Evolutionary conservation across 768 basidiomycete species (phyloP).

Genomic region (Cystobasidium onofrii): DNA sequence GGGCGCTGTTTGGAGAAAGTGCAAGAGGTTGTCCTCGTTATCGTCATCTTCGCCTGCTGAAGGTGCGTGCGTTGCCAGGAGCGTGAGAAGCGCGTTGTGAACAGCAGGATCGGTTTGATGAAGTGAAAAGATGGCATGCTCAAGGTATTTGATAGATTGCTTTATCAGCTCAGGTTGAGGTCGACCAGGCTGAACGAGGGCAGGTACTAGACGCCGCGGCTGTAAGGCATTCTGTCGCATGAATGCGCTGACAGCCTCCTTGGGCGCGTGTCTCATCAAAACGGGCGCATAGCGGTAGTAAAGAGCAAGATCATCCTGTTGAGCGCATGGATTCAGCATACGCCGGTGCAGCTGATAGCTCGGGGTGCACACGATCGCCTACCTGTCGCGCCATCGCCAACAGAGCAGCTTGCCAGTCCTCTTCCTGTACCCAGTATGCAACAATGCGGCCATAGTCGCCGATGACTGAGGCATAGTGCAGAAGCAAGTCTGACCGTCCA

Average conservation of each 20-base stretch:
- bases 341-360: not conserved
- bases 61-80: slow-evolving; percentile 55
- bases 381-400: slow-evolving; percentile 86
- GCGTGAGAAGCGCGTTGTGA: slow-evolving; percentile 86
- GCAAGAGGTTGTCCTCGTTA: slow-evolving; percentile 45
- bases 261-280: slow-evolving; percentile 74
- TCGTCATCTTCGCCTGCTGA: slow-evolving; percentile 40
- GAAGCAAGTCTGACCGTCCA: slow-evolving; percentile 82
- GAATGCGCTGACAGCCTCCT: slow-evolving; percentile 88
- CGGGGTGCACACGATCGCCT: slow-evolving; percentile 35
- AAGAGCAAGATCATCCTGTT: slow-evolving; percentile 68
- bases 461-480: slow-evolving; percentile 74
- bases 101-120: slow-evolving; percentile 73
- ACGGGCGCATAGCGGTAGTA: slow-evolving; percentile 90
- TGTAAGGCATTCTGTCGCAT: slow-evolving; percentile 70
- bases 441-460: slow-evolving; percentile 77
- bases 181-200: slow-evolving; percentile 60
- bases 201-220: slow-evolving; percentile 76
- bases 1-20: slow-evolving; percentile 74
- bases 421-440: slow-evolving; percentile 84
- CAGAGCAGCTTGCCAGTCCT: slow-evolving; percentile 83
- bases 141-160: slow-evolving; percentile 83
- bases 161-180: not conserved
- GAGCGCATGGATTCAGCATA: not conserved
- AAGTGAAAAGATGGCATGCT: slow-evolving; percentile 71